Base-by-base conservation (phyloP, 2,329 filamentous ascomycete species). In the Rachicladosporium sp. region DNA sequence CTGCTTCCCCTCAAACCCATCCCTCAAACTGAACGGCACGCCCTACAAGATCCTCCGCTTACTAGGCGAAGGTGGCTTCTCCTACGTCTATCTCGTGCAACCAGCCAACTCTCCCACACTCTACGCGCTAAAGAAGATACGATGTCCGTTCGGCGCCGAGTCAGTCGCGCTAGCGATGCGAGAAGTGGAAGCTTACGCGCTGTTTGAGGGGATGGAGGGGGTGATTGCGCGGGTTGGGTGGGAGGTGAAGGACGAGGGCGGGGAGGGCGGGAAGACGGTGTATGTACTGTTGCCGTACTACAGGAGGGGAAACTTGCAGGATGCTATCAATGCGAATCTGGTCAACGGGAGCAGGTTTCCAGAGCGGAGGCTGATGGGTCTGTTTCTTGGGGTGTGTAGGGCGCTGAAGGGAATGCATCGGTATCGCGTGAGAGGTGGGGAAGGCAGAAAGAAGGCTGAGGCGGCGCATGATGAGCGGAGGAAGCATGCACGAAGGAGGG, bases 251-350 rank as follows among this genome's bases (percentile, higher is more conserved):
- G 79, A 76, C 21, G 86, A 93, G 61, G 50, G 53, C 19, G 52
- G 50, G 9, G 69, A 78, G 1, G 75, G 76, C 35, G 76, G 80
- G 46, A 96, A 96, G 68, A 98, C 89, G 0, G 91, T 98, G 38
- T 98, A 98, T 62, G 91, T 98, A 45, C 70, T 98, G 33, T 72
- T 98, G 13, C 91, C 91, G 9, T 98, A 96, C 68, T 98, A 95
- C 67, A 73, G 87, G 53, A 74, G 89, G 49, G 91, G 91, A 10
- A 98, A 98, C 61, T 72, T 98, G 30, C 91, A 98, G 66, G 91
- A 98, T 64, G 82, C 93, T 58, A 96, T 98, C 70, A 98, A 98
- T 62, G 89, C 91, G 48, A 98, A 98, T 63, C 69, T 96, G 40
- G 89, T 98, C 62, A 96, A 96, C 62, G 85, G 93, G 59, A 84